Percentiles rank a stretch among this genome's conserved stretches.
phyloP scores from a whole-genome alignment of 805 yeast genomes.

The Kuraishia molischiana region DNA sequence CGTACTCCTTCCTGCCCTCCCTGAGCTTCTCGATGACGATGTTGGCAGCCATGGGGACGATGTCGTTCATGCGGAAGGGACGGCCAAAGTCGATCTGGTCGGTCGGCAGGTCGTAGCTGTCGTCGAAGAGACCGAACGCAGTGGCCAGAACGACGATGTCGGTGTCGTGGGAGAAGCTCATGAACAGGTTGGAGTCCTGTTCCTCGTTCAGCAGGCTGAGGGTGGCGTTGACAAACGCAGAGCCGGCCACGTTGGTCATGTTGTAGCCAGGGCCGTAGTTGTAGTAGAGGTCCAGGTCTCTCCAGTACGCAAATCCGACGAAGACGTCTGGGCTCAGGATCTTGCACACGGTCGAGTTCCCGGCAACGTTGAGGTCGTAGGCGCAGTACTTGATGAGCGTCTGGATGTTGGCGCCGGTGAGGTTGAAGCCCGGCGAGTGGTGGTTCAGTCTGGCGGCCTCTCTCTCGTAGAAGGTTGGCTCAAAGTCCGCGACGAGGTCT shows the following conservation, averaged over 20 bases:
- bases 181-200: slow-evolving; percentile 30
- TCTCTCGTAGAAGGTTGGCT: slow-evolving; percentile 32
- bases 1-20: slow-evolving; percentile 28
- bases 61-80: slow-evolving; percentile 31
- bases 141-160: slow-evolving; percentile 51
- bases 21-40: slow-evolving; percentile 37
- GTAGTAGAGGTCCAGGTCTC: slow-evolving; percentile 52
- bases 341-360: slow-evolving; percentile 57
- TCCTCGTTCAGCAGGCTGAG: slow-evolving; percentile 7
- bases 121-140: slow-evolving; percentile 50
- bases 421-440: slow-evolving; percentile 42
- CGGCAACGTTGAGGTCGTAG: slow-evolving; percentile 62
- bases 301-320: slow-evolving; percentile 48
- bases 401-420: slow-evolving; percentile 42
- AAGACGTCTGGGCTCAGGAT: slow-evolving; percentile 63
- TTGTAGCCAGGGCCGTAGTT: slow-evolving; percentile 55
- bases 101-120: slow-evolving; percentile 30
- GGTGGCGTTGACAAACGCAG: slow-evolving; percentile 44
- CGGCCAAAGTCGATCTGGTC: slow-evolving; percentile 33
- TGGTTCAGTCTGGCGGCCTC: slow-evolving; percentile 51
- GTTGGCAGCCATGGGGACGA: slow-evolving; percentile 51
- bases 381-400: slow-evolving; percentile 58
- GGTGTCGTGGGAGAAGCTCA: slow-evolving; percentile 71
- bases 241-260: slow-evolving; percentile 48
- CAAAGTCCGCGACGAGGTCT: slow-evolving; percentile 8